phyloP scores from a whole-genome alignment of 192 early-diverging fungal genomes.

The Umbelopsis sp. region DNA sequence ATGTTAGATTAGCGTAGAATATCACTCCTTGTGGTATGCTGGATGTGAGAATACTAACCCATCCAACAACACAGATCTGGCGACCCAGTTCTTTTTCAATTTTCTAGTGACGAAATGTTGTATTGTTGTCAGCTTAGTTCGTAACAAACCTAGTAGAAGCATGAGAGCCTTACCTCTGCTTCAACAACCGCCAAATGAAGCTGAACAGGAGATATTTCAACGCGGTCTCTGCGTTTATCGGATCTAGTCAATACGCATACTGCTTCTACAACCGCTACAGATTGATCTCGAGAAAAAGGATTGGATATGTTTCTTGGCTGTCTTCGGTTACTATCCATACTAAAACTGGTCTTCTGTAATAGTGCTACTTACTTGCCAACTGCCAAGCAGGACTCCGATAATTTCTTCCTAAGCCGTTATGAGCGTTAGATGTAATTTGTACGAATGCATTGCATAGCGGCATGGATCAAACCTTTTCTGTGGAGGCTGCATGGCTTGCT shows the following conservation, averaged over 20 bases:
- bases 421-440: background rate
- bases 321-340: background rate
- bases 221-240: constrained; percentile 56
- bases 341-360: constrained; percentile 16
- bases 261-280: constrained; percentile 43
- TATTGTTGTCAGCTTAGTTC: background rate
- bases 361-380: constrained; percentile 45
- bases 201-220: constrained; percentile 54
- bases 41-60: constrained; percentile 34
- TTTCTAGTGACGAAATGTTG: constrained; percentile 15
- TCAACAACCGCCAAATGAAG: constrained; percentile 48
- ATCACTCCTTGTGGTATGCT: background rate
- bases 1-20: background rate
- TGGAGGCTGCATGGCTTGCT: constrained; percentile 48
- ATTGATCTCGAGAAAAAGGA: constrained; percentile 24
- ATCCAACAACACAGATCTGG: constrained; percentile 48
- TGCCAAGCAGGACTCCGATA: constrained; percentile 57
- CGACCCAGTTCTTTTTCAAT: constrained; percentile 41
- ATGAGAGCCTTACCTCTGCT: constrained; percentile 40
- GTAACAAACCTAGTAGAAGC: background rate
- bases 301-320: constrained; percentile 7
- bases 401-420: constrained; percentile 46
- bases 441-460: background rate
- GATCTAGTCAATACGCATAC: constrained; percentile 47
- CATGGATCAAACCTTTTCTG: constrained; percentile 42